These are phyloP conservation scores for Podosphaera fusca DNA, from an alignment of 2,329 filamentous ascomycete species.

Conservation along the genomic window DNA sequence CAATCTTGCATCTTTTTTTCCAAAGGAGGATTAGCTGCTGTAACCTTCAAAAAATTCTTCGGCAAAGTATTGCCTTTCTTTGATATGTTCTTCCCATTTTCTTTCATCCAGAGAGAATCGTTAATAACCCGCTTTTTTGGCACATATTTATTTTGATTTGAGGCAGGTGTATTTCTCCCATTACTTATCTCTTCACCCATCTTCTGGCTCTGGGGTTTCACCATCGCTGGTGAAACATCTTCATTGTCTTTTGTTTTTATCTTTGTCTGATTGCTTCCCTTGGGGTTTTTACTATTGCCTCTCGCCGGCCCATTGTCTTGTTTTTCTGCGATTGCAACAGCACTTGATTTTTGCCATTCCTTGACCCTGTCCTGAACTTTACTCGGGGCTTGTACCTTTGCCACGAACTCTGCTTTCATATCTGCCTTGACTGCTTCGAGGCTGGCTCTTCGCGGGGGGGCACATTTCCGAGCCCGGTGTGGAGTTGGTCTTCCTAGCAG, in stretches of 20 bases:
- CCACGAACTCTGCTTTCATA: conserved; percentile 27
- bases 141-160: conserved; percentile 10
- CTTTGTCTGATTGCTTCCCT: conserved; percentile 19
- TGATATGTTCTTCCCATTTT: conserved; percentile 25
- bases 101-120: conserved; percentile 61
- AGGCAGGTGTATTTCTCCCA: conserved; percentile 3
- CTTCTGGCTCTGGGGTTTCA: neutral
- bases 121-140: conserved; percentile 86
- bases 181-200: conserved; percentile 14
- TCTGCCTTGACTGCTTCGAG: conserved; percentile 34
- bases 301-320: conserved; percentile 23
- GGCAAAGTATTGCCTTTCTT: conserved; percentile 24
- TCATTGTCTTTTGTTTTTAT: conserved; percentile 3
- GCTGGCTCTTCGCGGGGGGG: conserved; percentile 26
- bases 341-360: conserved; percentile 64
- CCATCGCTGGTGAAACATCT: conserved; percentile 1
- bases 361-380: conserved; percentile 60
- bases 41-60: conserved; percentile 31
- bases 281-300: conserved; percentile 27
- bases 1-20: conserved; percentile 38
- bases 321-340: conserved; percentile 23
- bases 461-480: conserved; percentile 18
- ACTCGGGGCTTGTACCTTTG: conserved; percentile 35
- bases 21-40: conserved; percentile 29
- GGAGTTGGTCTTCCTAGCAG: conserved; percentile 32